phyloP scores from a whole-genome alignment of 106 monocot genomes.

The Chionographis japonica region DNA sequence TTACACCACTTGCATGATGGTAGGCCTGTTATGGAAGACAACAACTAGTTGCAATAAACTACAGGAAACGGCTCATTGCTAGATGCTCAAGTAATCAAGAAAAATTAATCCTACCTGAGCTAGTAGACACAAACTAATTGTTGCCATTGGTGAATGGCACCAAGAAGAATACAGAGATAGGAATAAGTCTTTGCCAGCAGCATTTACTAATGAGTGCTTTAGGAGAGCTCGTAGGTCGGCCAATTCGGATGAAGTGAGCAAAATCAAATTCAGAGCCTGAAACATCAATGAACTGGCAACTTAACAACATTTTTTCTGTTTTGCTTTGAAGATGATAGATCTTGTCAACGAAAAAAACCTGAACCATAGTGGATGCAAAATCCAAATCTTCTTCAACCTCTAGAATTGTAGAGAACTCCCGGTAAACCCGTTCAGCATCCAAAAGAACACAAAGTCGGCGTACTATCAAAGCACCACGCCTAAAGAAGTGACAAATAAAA shows the following conservation, averaged over 20 bases:
- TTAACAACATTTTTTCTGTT: too few species aligned
- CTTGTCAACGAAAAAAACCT: constrained; percentile 44
- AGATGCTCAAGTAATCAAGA: neutral
- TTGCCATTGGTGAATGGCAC: constrained; percentile 99
- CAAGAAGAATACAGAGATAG: constrained; percentile 86
- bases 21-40: constrained; percentile 58
- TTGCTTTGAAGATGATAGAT: neutral
- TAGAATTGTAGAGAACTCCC: constrained; percentile 81
- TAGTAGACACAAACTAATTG: constrained; percentile 85
- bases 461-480: constrained; percentile 94
- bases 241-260: constrained; percentile 93
- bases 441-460: constrained; percentile 88
- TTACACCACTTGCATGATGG: constrained; percentile 74
- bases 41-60: too few species aligned
- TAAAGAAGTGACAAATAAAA: constrained; percentile 16
- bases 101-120: constrained; percentile 60
- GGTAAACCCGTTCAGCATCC: constrained; percentile 80
- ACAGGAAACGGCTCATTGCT: too few species aligned
- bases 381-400: constrained; percentile 74
- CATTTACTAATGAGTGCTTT: constrained; percentile 64
- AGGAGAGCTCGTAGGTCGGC: constrained; percentile 65
- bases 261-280: constrained; percentile 97
- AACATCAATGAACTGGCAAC: constrained; percentile 2
- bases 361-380: constrained; percentile 93
- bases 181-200: constrained; percentile 79